Base-by-base conservation (phyloP, 2,329 filamentous ascomycete genomes). In the Sclerotinia glacialis region DNA sequence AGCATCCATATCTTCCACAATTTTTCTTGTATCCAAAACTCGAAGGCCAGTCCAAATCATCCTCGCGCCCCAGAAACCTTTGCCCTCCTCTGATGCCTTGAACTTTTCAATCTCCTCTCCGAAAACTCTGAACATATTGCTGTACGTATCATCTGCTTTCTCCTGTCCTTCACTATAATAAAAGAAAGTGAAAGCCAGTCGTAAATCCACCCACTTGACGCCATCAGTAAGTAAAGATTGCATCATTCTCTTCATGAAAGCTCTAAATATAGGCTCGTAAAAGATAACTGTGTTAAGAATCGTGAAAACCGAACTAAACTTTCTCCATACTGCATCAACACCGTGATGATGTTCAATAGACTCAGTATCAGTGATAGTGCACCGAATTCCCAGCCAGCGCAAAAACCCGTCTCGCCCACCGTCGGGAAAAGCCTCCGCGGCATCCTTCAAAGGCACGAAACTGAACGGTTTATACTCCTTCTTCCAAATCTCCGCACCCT, bases 181-280 rank as follows among this genome's bases (percentile, higher is more conserved):
- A 63, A 88, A 82, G 14, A 89, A 85, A 2, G 83, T 82, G 82
- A 96, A 96, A 0, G 87, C 89, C 64, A 90, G 85, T 62, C 92
- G 85, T 68, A 97, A 80, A 76, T 98, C 95, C 18, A 90, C 90
- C 83, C 92, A 98, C 73, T 83, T 87, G 40, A 97, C 86, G 5
- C 93, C 92, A 76, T 99, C 94, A 5, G 86, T 86, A n/a, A 88
- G 82, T 28, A 97, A 81, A 58, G 89, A 83, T 59, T 80, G 80
- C 77, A 96, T 86, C 72, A 97, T 82, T 28, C 86, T 84, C 37
- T 84, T 86, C 68, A 97, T 79, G 74, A 92, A 96, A 23, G 82
- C 81, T 31, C 92, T 86, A 79, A 91, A 94, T 69, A 98, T 91
- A 18, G 93, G 93, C 78, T 97, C 94, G 78, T 97, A 97, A 78